Conservation (phyloP, 2,329 filamentous ascomycete genomes). For the Fusarium liriodendri region DNA sequence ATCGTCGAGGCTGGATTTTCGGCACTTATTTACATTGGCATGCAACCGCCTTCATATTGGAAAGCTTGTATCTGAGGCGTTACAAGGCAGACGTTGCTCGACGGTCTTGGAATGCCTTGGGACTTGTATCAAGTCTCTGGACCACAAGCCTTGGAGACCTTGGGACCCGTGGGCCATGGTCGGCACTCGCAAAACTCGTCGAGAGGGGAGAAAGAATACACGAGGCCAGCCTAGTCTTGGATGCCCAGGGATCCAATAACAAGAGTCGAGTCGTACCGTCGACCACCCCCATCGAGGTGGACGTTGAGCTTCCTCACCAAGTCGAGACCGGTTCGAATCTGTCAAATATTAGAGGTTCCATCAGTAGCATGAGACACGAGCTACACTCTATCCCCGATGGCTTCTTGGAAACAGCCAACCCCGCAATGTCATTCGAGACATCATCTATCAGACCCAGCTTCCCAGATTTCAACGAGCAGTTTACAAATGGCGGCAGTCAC, state of each 20-base stretch:
- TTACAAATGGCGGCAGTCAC: background rate
- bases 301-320: background rate
- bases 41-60: constrained; percentile 6
- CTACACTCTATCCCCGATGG: background rate
- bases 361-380: constrained; percentile 5
- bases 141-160: background rate
- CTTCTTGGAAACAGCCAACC: background rate
- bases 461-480: background rate
- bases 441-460: background rate
- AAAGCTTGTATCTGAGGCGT: background rate
- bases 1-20: constrained; percentile 5
- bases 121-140: constrained; percentile 7
- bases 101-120: constrained; percentile 13
- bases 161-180: background rate
- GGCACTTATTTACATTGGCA: constrained; percentile 15
- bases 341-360: background rate
- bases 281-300: background rate
- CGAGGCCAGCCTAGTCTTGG: background rate
- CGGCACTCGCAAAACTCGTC: background rate
- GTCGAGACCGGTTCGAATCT: background rate
- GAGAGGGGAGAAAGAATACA: background rate
- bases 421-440: background rate
- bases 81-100: background rate
- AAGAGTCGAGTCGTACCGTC: background rate
- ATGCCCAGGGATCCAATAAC: background rate